Base-by-base conservation (phyloP, 179 eudicot genomes). In the Beta macrorhiza region DNA sequence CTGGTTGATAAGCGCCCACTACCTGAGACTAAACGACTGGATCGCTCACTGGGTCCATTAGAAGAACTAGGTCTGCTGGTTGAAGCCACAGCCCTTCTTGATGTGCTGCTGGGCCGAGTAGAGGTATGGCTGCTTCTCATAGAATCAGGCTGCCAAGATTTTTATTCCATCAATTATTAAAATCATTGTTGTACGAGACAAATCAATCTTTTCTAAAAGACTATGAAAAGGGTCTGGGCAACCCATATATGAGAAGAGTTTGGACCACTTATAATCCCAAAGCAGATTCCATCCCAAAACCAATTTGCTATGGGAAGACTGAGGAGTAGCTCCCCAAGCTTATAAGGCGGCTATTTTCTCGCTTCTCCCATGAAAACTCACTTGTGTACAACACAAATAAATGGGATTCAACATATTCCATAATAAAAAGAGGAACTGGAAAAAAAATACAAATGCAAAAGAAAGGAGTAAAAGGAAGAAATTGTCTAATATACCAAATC, bases 31-130 rank as follows among this genome's bases (percentile, higher is more conserved):
- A 86, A 56, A 22, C 88, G 85, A 64, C 71, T 80, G 6, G 87
- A 76, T 10, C 85, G 80, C 29, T 83, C 87, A 57, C 82, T 83
- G 5, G 87, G 82, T 62, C 80, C 90, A 70, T 62, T 81, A n/a
- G 86, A 78, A 51, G 90, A 85, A 72, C 83, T 83, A 25, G 86
- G 83, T 55, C 87, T 83, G 80, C 85, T 83, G 25, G 83, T 79
- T 58, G 90, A 88, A 75, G 88, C 90, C 47, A 85, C 63, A 12
- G 79, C 87, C 76, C 81, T 83, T 74, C 83, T 88, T 57, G 88
- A 88, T 42, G 87, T 87, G 88, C 85, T 85, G 64, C 88, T 86
- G 2, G 75, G 77, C 4, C 84, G 82, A 59, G 87, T 69, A 5
- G 88, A 85, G 0, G 82, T 47, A 47, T 63, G 19, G 64, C 79